Conservation (phyloP, 495 filamentous ascomycete species). For the Neurospora sp. region DNA sequence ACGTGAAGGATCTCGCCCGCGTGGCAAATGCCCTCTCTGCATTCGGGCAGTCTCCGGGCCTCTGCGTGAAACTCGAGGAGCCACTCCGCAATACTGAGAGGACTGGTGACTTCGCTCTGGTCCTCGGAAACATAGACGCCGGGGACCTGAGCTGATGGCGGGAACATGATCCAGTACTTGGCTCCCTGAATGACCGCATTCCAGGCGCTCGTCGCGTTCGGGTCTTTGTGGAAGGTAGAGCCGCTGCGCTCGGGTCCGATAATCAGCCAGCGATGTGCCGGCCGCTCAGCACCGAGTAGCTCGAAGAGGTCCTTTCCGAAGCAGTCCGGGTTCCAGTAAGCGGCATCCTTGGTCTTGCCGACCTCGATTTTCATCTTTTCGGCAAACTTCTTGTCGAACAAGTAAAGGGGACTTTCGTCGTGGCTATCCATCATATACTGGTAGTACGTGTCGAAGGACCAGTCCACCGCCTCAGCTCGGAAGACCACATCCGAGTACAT, state of each 20-base stretch:
- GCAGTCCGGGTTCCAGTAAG: constrained; percentile 77
- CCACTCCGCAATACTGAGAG: constrained; percentile 94
- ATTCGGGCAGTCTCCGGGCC: constrained; percentile 66
- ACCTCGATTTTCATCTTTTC: constrained; percentile 72
- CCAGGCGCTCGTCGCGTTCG: constrained; percentile 71
- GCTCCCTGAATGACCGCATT: constrained; percentile 85
- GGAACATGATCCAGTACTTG: constrained; percentile 98
- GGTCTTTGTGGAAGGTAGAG: constrained; percentile 89
- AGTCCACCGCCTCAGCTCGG: constrained; percentile 89
- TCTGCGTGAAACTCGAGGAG: constrained; percentile 84
- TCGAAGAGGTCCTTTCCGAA: constrained; percentile 86
- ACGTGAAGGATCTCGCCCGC: constrained; percentile 91
- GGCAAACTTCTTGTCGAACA: constrained; percentile 82
- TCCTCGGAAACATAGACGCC: constrained; percentile 89
- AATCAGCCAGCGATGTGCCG: constrained; percentile 89
- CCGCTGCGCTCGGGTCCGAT: constrained; percentile 83
- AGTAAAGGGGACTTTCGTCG: constrained; percentile 87
- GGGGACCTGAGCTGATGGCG: constrained; percentile 49
- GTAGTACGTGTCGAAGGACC: constrained; percentile 69
- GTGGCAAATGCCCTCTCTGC: constrained; percentile 76
- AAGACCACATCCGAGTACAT: constrained; percentile 60
- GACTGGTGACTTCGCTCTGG: constrained; percentile 87
- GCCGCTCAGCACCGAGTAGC: constrained; percentile 66
- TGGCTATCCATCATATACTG: constrained; percentile 73
- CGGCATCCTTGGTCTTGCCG: constrained; percentile 42